phyloP scores from a whole-genome alignment of 2,329 filamentous ascomycete species.

The Aspergillus hiratsukae region DNA sequence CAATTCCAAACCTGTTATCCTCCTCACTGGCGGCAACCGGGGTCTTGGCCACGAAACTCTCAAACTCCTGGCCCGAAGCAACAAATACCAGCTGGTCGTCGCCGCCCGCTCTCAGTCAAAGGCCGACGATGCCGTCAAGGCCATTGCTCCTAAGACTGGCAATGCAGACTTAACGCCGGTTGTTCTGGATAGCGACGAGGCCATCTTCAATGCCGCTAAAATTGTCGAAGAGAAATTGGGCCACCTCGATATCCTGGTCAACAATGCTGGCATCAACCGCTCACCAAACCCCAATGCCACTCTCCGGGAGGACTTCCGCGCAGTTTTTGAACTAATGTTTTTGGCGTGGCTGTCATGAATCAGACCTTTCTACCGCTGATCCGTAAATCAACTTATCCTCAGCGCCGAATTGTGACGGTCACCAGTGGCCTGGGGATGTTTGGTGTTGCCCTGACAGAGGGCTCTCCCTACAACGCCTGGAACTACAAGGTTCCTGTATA shows the following conservation, averaged over 20 bases:
- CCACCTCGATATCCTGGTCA: slow-evolving; percentile 3
- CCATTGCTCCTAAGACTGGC: not conserved
- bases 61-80: not conserved
- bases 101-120: slow-evolving; percentile 1
- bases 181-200: not conserved
- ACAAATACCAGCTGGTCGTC: slow-evolving; percentile 3
- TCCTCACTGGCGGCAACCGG: slow-evolving; percentile 5
- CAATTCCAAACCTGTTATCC: not conserved
- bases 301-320: slow-evolving; percentile 1
- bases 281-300: not conserved
- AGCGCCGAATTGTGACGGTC: slow-evolving; percentile 11
- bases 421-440: slow-evolving; percentile 5
- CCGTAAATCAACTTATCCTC: slow-evolving; percentile 4
- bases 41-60: slow-evolving; percentile 1
- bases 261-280: slow-evolving; percentile 3
- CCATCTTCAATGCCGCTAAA: slow-evolving; percentile 1
- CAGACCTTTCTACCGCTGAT: slow-evolving; percentile 4
- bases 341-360: slow-evolving; percentile 1
- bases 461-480: slow-evolving; percentile 1
- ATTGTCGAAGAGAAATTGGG: not conserved
- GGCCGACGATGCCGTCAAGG: not conserved
- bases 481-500: slow-evolving; percentile 1
- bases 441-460: slow-evolving; percentile 1
- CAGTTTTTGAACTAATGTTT: slow-evolving; percentile 2
- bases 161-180: slow-evolving; percentile 1